Evolutionary conservation across 148 eudicot genomes (phyloP), one percentile per base, ranked within the genome.

Genomic region (Linanthus parryae): DNA sequence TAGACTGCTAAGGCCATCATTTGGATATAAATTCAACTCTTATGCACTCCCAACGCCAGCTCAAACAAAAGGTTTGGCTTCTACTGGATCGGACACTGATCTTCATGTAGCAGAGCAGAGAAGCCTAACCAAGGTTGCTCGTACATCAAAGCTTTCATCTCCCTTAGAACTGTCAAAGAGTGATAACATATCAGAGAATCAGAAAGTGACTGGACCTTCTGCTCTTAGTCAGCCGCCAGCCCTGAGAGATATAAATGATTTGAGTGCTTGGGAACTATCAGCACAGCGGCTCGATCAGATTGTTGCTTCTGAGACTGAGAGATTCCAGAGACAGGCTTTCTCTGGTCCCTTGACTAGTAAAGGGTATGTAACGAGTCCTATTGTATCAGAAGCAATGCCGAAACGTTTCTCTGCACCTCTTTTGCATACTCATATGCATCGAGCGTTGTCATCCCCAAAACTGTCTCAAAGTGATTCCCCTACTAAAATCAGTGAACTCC

Each of bases 1-100:
- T 30, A 48, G 71, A 63, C 82, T 76, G 39, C 44, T 76, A 52
- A 75, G 58, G 56, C 83, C 79, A 47, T 78, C 74, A 34, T 71
- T 84, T 17, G 46, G 87, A 10, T 76, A 63, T 46, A 88, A 76
- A 56, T 71, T 65, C 27, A 43, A 61, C 31, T 52, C 96, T 0
- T 92, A 92, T 59, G 90, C 59, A 23, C 78, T 92, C 30, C 98
- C 98, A 14, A 87, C 83, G 23, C 98, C 98, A 56, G 72, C 59
- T 5, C 82, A 81, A 68, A 39, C 67, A 15, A 88, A 70, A 52
- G 48, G 48, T 60, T 53, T 73, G 40, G 26, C 36, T 55, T 48
- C 83, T 44, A 42, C 61, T 30, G 66, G 48, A 58, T 48, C 55
- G 33, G 71, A 67, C 35, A 66, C 36, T 55, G 57, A 46, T 57